phyloP scores from a whole-genome alignment of 176 grass and related monocot species.

The Hordeum marinum region DNA sequence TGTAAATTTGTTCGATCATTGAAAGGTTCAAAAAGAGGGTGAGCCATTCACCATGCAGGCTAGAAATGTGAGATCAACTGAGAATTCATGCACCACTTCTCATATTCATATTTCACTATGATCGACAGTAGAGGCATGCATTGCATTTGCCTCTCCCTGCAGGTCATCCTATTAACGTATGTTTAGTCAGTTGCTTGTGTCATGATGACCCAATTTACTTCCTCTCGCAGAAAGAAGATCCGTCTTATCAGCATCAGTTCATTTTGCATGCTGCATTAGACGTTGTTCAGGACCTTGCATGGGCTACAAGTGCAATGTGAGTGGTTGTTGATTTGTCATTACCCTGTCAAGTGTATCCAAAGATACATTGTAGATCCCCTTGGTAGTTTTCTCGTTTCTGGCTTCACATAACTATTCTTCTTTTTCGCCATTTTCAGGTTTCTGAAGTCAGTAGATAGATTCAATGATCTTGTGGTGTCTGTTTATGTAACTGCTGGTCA shows the following conservation, averaged over 20 bases:
- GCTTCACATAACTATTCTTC: not conserved
- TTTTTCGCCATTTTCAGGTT: constrained; percentile 49
- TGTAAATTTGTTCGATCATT: not conserved
- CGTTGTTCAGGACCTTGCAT: constrained; percentile 71
- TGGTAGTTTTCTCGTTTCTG: not conserved
- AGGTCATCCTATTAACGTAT: not conserved
- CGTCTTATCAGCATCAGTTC: constrained; percentile 56
- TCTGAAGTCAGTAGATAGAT: constrained; percentile 74
- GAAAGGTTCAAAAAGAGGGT: not conserved
- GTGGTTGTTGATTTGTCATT: constrained; percentile 14
- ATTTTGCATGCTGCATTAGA: constrained; percentile 63
- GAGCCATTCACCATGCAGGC: not conserved
- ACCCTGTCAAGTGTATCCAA: not conserved
- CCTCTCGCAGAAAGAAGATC: constrained; percentile 50
- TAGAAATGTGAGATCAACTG: not conserved
- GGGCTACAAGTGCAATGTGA: constrained; percentile 65
- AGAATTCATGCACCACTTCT: not conserved
- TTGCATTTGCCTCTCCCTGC: not conserved
- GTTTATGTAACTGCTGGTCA: constrained; percentile 76
- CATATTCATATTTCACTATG: not conserved
- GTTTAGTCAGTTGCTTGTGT: not conserved
- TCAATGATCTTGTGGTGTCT: constrained; percentile 60
- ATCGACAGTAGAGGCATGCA: not conserved
- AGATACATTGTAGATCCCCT: not conserved
- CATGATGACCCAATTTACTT: not conserved